These are phyloP conservation scores for Botrytis tulipae DNA, from an alignment of 2,329 filamentous ascomycete genomes.

Conservation along the genomic window DNA sequence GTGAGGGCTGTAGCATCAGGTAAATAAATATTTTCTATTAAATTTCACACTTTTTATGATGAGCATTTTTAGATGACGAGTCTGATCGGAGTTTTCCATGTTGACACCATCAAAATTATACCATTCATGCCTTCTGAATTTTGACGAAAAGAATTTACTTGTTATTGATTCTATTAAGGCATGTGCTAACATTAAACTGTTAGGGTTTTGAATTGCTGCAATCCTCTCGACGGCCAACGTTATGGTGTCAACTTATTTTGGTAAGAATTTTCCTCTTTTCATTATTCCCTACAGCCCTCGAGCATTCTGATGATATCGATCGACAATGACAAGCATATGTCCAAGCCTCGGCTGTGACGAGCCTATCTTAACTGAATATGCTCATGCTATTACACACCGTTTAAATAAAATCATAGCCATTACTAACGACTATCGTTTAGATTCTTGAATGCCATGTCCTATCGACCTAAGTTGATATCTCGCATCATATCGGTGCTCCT, in stretches of 20 bases:
- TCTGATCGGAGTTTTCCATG: constrained; percentile 74
- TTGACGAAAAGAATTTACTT: constrained; percentile 38
- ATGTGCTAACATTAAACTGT: constrained; percentile 14
- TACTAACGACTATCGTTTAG: constrained; percentile 24
- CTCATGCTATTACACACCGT: constrained; percentile 27
- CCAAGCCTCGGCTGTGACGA: constrained; percentile 68
- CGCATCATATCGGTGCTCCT: neutral
- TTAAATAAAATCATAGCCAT: neutral
- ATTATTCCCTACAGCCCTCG: constrained; percentile 27
- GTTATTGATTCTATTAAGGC: constrained; percentile 19
- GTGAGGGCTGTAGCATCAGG: constrained; percentile 15
- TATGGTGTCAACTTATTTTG: neutral
- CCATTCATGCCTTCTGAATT: constrained; percentile 67
- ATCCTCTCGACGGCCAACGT: neutral
- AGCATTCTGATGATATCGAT: constrained; percentile 76
- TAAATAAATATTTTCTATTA: constrained; percentile 24
- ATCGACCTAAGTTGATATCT: neutral
- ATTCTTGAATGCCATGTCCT: neutral
- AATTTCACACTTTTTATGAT: constrained; percentile 42
- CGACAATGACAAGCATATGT: constrained; percentile 96
- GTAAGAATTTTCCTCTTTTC: constrained; percentile 27
- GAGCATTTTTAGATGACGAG: constrained; percentile 69
- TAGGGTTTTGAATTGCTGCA: neutral
- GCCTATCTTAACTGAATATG: constrained; percentile 49
- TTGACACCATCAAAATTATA: constrained; percentile 62